Evolutionary conservation across 768 basidiomycete genomes (phyloP).

Genomic region (Tylopilus subfusipes): DNA sequence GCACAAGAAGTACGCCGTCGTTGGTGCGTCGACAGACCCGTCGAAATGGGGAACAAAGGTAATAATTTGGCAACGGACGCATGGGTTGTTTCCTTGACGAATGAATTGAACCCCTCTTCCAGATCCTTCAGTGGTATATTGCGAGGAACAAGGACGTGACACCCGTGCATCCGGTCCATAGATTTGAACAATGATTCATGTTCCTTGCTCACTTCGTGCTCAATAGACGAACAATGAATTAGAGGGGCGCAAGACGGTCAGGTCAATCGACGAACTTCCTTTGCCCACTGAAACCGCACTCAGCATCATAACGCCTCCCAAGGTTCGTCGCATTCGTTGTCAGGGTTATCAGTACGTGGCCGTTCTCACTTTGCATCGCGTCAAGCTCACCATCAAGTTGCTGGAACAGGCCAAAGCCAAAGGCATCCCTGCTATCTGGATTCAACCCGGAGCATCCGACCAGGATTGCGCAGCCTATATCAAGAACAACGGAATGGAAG

Average conservation of each 20-base stretch:
- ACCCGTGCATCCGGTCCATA: conserved; percentile 67
- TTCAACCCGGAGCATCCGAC: conserved; percentile 86
- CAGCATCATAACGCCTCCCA: conserved; percentile 75
- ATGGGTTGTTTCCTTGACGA: background rate
- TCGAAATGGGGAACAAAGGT: conserved; percentile 77
- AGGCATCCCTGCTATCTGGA: conserved; percentile 77
- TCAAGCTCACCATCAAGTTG: conserved; percentile 65
- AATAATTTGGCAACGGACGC: conserved; percentile 8
- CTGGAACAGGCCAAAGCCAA: conserved; percentile 66
- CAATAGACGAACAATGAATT: conserved; percentile 65
- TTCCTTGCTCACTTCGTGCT: background rate
- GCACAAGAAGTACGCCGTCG: conserved; percentile 66
- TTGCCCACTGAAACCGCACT: conserved; percentile 65
- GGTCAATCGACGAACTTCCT: conserved; percentile 52
- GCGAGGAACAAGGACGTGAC: conserved; percentile 54
- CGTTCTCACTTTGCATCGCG: background rate
- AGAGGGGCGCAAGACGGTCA: conserved; percentile 59
- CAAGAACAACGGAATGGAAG: conserved; percentile 56
- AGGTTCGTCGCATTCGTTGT: conserved; percentile 37
- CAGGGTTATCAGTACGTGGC: background rate
- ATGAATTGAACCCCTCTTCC: background rate
- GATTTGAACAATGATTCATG: background rate
- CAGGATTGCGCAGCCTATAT: conserved; percentile 60
- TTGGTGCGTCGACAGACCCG: conserved; percentile 79
- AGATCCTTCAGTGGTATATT: conserved; percentile 81